Percentiles rank a stretch among this genome's conserved stretches.
Conservation (phyloP, 169 alveolate genomes). For the Babesia gibsoni region DNA sequence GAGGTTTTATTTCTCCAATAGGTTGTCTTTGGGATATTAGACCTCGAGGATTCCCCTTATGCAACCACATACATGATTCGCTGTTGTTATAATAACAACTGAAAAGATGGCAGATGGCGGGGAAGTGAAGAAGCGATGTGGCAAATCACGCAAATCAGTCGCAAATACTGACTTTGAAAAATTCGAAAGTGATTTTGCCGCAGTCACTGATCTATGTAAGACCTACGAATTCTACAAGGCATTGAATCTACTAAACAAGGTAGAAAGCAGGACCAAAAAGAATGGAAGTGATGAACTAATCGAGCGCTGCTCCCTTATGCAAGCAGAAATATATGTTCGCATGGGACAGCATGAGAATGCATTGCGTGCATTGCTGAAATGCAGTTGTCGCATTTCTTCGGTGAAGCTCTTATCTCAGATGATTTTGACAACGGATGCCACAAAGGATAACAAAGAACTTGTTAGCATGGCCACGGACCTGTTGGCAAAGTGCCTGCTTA, state of each 20-base stretch:
- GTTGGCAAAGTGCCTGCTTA: neutral
- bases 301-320: neutral
- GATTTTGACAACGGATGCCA: neutral
- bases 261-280: neutral
- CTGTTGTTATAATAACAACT: no score
- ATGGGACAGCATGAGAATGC: constrained; percentile 8
- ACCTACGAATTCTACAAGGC: constrained; percentile 16
- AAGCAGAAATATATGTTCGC: constrained; percentile 4
- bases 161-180: neutral
- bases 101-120: neutral
- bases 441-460: neutral
- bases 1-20: no score
- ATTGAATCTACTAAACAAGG: neutral
- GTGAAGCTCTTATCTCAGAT: neutral
- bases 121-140: neutral
- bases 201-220: neutral
- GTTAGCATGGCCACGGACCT: neutral
- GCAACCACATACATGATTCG: no score
- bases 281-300: neutral
- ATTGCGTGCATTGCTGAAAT: neutral
- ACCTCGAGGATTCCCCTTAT: no score
- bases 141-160: neutral
- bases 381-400: neutral
- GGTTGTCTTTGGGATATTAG: no score
- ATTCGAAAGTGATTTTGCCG: neutral